Base-by-base conservation (phyloP, 148 eudicot genomes). In the Persicaria tinctoria region DNA sequence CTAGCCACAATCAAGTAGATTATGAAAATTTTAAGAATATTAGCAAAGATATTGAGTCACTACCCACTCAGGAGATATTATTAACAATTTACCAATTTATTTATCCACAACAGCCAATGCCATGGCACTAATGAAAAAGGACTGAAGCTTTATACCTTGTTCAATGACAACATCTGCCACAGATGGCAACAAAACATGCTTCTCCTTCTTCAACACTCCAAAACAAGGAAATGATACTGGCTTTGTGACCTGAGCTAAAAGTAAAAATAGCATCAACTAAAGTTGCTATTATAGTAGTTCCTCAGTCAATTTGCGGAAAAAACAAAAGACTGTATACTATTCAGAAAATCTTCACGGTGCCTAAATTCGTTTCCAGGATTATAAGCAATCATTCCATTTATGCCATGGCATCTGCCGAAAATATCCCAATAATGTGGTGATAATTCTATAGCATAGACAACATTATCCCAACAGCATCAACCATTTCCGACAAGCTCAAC, bases 81-180 rank as follows among this genome's bases (percentile, higher is more conserved):
- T 55, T n/a, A 6, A 16, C 16, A n/a, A 14, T n/a, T 55, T 32
- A 32, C 41, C 41, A 32, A 32, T 32, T 16, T 0, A 55, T n/a
- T 53, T 3, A 55, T 55, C 6, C 59, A 55, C 59, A 13, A 55
- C 2, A 5, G 18, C n/a, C 59, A 55, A 55, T 5, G 20, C 59
- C 59, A 55, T 14, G 20, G 20, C 17, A 63, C 69, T 63, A 16
- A 51, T 54, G 13, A 54, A 75, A 74, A 54, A 5, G 70, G 51
- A 27, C 20, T 75, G 18, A 44, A 75, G 56, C 66, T 20, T 48
- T 68, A 60, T 84, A 91, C 98, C 98, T 84, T 93, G 98, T 85
- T 93, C 94, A 70, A 93, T 83, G 18, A 91, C 91, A 84, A 93
- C 83, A 76, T 91, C 97, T 38, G 91, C 86, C 68, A 91, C 97